A percentile compares a stretch with the other conserved stretches of the same genome.
These are phyloP conservation scores for Sporisorium exsertum DNA, from an alignment of 1,284 basidiomycete species.

Conservation along the genomic window DNA sequence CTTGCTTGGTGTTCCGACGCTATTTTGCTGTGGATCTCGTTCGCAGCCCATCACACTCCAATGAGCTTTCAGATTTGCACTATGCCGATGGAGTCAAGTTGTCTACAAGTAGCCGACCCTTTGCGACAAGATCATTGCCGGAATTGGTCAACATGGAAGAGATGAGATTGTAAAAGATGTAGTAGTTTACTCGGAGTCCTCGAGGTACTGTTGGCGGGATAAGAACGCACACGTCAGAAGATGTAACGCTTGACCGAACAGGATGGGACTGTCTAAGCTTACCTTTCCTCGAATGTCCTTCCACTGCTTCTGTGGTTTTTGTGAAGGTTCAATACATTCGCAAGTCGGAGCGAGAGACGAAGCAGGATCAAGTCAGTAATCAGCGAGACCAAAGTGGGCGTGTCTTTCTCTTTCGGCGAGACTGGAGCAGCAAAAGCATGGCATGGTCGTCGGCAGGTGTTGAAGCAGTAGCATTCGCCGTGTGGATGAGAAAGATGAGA, in stretches of 20 bases:
- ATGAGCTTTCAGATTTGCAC: slow-evolving; percentile 14
- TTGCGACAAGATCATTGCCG: not conserved
- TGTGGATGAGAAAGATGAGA: not conserved
- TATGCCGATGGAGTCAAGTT: slow-evolving; percentile 3
- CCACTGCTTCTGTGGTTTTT: slow-evolving; percentile 58
- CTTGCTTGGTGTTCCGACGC: not conserved
- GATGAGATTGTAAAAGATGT: not conserved
- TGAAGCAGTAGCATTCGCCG: not conserved
- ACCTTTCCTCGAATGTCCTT: slow-evolving; percentile 62
- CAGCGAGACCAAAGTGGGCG: not conserved
- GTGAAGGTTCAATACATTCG: no score
- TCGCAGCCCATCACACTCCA: not conserved
- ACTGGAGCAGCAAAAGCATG: not conserved
- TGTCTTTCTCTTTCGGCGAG: not conserved
- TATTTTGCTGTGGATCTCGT: not conserved
- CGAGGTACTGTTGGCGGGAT: slow-evolving; percentile 34
- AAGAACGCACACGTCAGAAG: not conserved
- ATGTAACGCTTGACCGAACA: not conserved
- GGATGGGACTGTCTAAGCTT: slow-evolving; percentile 4
- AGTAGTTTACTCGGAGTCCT: slow-evolving; percentile 38
- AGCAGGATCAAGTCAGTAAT: slow-evolving; percentile 4
- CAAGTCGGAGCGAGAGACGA: not conserved
- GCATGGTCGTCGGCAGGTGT: not conserved
- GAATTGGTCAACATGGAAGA: not conserved
- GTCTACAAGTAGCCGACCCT: not conserved